These are phyloP conservation scores for Solanum etuberosum DNA, from an alignment of 257 asterid genomes.

Conservation along the genomic window DNA sequence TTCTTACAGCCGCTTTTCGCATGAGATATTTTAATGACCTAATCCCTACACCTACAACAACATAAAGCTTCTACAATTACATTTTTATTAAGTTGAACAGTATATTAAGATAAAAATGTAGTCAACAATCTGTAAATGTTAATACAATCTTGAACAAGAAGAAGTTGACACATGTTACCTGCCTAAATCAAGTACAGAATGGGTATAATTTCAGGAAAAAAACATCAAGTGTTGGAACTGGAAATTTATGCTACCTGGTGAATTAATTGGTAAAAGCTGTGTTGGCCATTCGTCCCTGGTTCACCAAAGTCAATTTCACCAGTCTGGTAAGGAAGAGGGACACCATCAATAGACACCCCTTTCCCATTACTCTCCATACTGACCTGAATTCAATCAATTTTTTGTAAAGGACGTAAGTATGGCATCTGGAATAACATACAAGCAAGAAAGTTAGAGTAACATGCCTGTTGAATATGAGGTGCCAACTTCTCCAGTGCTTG, in stretches of 20 bases:
- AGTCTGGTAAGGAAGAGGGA: slow-evolving; percentile 79
- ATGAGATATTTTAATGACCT: background rate
- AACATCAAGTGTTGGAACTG: background rate
- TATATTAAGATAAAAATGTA: background rate
- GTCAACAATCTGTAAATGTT: background rate
- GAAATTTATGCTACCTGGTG: slow-evolving; percentile 59
- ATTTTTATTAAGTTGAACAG: background rate
- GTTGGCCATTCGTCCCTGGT: slow-evolving; percentile 99
- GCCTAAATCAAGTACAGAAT: background rate
- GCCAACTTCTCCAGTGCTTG: slow-evolving; percentile 98
- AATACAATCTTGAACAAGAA: background rate
- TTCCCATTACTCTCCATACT: slow-evolving; percentile 99
- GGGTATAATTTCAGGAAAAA: background rate
- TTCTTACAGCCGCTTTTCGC: background rate
- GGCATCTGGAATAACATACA: slow-evolving; percentile 1
- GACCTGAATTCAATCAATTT: slow-evolving; percentile 39
- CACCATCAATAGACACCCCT: slow-evolving; percentile 94
- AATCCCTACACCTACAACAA: background rate
- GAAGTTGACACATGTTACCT: background rate
- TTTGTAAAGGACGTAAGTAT: background rate
- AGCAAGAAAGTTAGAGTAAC: slow-evolving; percentile 14
- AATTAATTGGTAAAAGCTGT: slow-evolving; percentile 98
- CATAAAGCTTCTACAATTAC: background rate
- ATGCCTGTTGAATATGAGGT: slow-evolving; percentile 98
- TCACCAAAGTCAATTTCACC: slow-evolving; percentile 99